phyloP scores from a whole-genome alignment of 2,329 filamentous ascomycete species.

The Aspergillus novofumigatus region DNA sequence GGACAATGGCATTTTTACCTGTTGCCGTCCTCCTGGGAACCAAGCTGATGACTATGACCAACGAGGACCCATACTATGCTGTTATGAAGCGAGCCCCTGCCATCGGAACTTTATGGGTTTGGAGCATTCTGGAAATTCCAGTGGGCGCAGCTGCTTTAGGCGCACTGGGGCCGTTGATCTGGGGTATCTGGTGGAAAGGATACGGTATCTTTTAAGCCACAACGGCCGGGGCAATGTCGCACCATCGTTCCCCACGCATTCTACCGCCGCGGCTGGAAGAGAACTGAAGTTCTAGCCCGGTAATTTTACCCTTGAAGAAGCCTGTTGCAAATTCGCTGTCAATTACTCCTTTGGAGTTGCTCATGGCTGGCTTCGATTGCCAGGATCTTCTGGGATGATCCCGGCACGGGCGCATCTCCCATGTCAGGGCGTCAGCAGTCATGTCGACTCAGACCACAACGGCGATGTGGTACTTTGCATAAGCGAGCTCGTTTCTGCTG shows the following conservation, averaged over 20 bases:
- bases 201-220: constrained; percentile 40
- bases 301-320: background rate
- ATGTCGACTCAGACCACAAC: background rate
- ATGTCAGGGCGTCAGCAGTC: background rate
- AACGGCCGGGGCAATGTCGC: background rate
- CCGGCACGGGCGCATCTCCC: background rate
- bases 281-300: too few species aligned
- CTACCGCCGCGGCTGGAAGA: background rate
- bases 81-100: constrained; percentile 92
- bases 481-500: background rate
- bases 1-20: constrained; percentile 32
- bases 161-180: constrained; percentile 48
- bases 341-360: background rate
- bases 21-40: constrained; percentile 52
- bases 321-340: background rate
- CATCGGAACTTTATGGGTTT: constrained; percentile 85
- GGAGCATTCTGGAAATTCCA: constrained; percentile 84
- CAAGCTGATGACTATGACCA: constrained; percentile 78
- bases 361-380: background rate
- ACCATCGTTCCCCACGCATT: background rate
- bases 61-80: constrained; percentile 73
- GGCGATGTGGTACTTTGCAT: background rate
- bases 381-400: background rate
- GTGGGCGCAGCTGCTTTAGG: constrained; percentile 61
- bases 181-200: constrained; percentile 51